A percentile compares a stretch with the other conserved stretches of the same genome.
phyloP scores from a whole-genome alignment of 306 rosid genomes.

The Quercus alba region DNA sequence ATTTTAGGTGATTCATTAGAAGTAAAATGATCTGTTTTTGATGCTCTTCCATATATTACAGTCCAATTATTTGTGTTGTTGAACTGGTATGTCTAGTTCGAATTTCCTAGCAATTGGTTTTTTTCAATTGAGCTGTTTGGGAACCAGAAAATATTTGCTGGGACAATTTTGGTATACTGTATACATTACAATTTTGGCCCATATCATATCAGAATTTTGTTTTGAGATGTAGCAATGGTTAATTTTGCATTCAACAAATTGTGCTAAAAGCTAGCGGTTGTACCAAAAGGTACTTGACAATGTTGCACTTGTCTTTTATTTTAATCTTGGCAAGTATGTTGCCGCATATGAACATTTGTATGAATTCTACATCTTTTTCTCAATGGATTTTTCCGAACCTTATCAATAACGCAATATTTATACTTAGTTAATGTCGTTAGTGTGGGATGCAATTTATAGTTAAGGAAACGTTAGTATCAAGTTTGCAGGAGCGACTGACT shows the following conservation, averaged over 20 bases:
- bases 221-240: not conserved
- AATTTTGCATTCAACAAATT: not conserved
- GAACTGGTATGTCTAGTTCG: not conserved
- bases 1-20: constrained; percentile 8
- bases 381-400: not conserved
- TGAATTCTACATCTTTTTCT: not conserved
- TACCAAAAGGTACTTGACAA: not conserved
- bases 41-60: not conserved
- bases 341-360: not conserved
- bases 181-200: not conserved
- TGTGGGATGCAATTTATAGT: not conserved
- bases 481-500: no score
- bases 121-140: not conserved
- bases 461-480: no score
- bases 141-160: constrained; percentile 9
- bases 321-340: not conserved
- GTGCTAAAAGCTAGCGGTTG: not conserved
- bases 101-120: not conserved
- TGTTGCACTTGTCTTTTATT: not conserved
- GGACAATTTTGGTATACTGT: not conserved
- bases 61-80: constrained; percentile 11
- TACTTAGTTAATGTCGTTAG: not conserved
- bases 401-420: not conserved
- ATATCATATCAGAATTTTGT: not conserved
- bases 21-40: not conserved